Base-by-base conservation (phyloP, 2,329 filamentous ascomycete species). In the Aspergillus aculeatinus region DNA sequence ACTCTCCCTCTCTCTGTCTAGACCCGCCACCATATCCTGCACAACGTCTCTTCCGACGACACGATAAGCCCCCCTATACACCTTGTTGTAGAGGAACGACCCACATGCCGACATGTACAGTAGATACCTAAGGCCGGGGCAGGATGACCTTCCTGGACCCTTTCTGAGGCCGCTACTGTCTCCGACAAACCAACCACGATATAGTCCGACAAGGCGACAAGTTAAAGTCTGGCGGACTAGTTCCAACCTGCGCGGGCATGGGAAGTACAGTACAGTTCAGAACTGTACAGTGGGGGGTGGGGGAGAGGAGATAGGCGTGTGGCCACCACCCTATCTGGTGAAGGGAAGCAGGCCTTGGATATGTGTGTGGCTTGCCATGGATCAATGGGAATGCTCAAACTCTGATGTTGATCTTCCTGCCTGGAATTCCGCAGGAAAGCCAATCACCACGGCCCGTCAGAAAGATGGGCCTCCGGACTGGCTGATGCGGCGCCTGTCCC, bases 351-450 rank as follows among this genome's bases (percentile, higher is more conserved):
- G 53, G 51, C 35, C 59, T 51, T 58, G 55, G 48, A 60, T 56
- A 25, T 48, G 52, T 55, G 53, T 19, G 39, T 44, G 39, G 39
- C 60, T 59, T 64, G 55, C 57, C 59, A 59, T 44, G 57, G 51
- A 55, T 58, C 63, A 61, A 62, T 64, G 64, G 60, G 48, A 64
- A 64, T 52, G 52, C 48, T 44, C 60, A 60, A 64, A 63, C 60
- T 63, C 60, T 60, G 56, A 48, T 57, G 70, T 61, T 60, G 67
- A 68, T 74, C 58, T 63, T 65, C 55, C 64, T 55, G 67, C 66
- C 33, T 67, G 62, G 60, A 65, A 59, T 63, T 59, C 53, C 23
- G 62, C 60, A 12, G 29, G 55, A 9, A 55, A 63, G 33, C 66
- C 70, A 50, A 72, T 71, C 33, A 59, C 39, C 2, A 44, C 35